Evolutionary conservation across 768 basidiomycete genomes (phyloP), one percentile per base, ranked within the genome.

Genomic region (Fomitopsis serialis): DNA sequence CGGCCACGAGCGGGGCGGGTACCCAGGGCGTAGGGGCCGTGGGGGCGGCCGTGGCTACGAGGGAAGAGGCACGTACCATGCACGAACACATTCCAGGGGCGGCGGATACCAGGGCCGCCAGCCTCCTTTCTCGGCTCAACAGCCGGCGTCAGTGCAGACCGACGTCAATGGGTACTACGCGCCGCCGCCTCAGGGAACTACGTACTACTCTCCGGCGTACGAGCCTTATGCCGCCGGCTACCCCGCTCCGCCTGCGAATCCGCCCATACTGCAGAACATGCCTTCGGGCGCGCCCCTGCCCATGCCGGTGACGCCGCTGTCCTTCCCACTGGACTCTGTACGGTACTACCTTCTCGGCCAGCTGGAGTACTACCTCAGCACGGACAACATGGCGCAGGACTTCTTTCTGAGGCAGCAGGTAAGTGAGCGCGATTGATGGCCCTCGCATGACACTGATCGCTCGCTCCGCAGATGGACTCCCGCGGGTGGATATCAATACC

Each of bases 331-430:
- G 12, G 91, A 94, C 62, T 69, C 80, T 22, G 82, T 78, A 47
- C 68, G 83, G 46, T 86, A 77, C 61, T 83, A 79, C 65, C 73
- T 96, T 24, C 78, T 96, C 42, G 85, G 82, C 1, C 89, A 96
- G 68, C 70, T 96, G 48, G 95, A 96, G 70, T 97, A 92, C 68
- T 98, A 96, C 72, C 76, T 98, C 60, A 91, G 92, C 60, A 76
- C 86, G 52, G 85, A 97, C 66, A 97, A 96, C 65, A 76, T 98
- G 72, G 87, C 80, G n/a, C 81, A 84, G 65, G 94, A 98, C 67
- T 78, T 88, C 59, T 96, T 79, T 71, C 74, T 98, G 34, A 78
- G 92, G 49, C 78, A 84, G 70, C 75, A 81, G 72, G 92, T 90
- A 61, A 64, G 85, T 75, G 29, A 45, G 55, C 45, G 15, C 48